Evolutionary conservation across 2,329 filamentous ascomycete species (phyloP).

Genomic region (Byssothecium circinans): DNA sequence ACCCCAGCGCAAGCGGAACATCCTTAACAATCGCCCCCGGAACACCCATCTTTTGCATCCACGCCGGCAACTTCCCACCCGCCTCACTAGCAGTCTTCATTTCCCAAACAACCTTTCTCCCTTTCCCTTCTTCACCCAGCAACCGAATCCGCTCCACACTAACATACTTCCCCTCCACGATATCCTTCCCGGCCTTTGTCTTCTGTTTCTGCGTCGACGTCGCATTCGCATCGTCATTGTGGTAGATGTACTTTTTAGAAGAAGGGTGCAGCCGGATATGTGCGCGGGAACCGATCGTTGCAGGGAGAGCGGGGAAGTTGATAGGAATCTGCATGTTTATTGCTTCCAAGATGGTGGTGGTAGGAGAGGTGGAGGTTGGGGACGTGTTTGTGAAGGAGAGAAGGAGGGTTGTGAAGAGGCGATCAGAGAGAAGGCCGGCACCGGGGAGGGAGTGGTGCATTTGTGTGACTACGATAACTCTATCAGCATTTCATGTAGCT

Average conservation of each 20-base stretch:
- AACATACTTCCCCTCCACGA: constrained; percentile 63
- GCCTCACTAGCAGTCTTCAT: constrained; percentile 79
- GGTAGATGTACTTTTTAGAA: constrained; percentile 6
- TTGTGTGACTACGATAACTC: constrained; percentile 54
- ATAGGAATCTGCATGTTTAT: constrained; percentile 54
- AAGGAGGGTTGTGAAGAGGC: constrained; percentile 69
- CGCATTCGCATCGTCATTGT: constrained; percentile 6
- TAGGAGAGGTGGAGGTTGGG: constrained; percentile 17
- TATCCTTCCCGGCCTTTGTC: constrained; percentile 48
- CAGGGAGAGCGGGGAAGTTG: constrained; percentile 50
- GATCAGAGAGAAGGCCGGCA: constrained; percentile 58
- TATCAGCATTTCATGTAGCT: constrained; percentile 7
- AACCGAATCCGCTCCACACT: constrained; percentile 62
- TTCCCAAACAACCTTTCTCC: constrained; percentile 56
- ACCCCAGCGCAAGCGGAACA: constrained; percentile 19
- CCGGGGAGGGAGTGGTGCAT: constrained; percentile 65
- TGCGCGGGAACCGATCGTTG: constrained; percentile 12
- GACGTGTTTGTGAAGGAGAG: constrained; percentile 42
- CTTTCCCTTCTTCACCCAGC: background rate
- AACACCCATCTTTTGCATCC: constrained; percentile 65
- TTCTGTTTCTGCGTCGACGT: constrained; percentile 16
- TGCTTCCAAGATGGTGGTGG: constrained; percentile 54
- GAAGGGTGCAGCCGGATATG: constrained; percentile 2
- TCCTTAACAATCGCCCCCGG: constrained; percentile 41
- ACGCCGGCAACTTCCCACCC: constrained; percentile 65